These are phyloP conservation scores for Stephania cephalantha DNA, from an alignment of 164 flowering plant species.

Conservation along the genomic window DNA sequence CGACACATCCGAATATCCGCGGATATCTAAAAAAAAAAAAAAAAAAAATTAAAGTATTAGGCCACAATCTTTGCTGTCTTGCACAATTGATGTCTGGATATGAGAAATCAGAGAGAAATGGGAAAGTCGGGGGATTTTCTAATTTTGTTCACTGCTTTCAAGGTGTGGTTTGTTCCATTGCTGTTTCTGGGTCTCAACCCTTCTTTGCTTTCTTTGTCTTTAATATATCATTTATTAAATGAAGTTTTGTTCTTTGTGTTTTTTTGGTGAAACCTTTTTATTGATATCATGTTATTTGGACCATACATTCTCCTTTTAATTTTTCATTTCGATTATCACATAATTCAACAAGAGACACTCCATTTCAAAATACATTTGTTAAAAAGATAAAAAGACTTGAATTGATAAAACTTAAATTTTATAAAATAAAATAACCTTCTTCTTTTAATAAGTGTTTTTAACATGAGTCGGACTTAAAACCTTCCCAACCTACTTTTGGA, in stretches of 20 bases:
- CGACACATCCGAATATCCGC: too few relatives aligned
- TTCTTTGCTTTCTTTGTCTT: neutral
- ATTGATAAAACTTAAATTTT: neutral
- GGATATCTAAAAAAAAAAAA: too few relatives aligned
- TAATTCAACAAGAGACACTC: too few relatives aligned
- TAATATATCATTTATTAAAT: neutral
- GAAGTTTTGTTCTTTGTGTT: too few relatives aligned
- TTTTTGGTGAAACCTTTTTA: neutral
- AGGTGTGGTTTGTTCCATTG: slow-evolving; percentile 5
- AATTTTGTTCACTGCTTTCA: slow-evolving; percentile 12
- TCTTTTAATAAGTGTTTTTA: neutral
- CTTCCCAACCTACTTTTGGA: too few relatives aligned
- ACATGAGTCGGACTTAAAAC: too few relatives aligned
- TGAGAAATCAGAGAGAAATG: neutral
- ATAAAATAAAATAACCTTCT: neutral
- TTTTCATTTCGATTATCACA: too few relatives aligned
- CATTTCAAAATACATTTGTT: too few relatives aligned
- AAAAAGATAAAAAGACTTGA: too few relatives aligned
- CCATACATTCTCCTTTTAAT: too few relatives aligned
- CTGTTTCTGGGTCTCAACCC: neutral
- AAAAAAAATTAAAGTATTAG: neutral
- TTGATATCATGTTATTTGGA: too few relatives aligned
- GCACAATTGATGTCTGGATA: neutral
- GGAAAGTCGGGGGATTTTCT: neutral
- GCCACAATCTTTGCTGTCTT: neutral